Evolutionary conservation across 2,329 filamentous ascomycete genomes (phyloP), one percentile per base, ranked within the genome.

Genomic region (Aspergillus quadricinctus): DNA sequence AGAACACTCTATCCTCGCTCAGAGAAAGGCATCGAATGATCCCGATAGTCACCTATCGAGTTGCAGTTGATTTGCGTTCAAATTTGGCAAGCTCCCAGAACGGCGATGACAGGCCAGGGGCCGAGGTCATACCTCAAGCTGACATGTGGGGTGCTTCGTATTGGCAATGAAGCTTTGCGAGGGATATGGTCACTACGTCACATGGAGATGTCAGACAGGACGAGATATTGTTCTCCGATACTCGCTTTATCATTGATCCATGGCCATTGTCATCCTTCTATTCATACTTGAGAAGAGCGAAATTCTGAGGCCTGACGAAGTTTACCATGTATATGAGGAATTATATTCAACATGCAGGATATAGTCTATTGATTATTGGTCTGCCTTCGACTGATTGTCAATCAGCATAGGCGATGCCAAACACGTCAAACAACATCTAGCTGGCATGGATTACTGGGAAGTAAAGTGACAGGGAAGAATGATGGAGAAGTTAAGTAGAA

Each of bases 401-500:
- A 17, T 37, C 31, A 37, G 14, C 14, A 37, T 14, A 35, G 14
- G 14, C 14, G 31, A 37, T 37, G 31, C 31, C 31, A 37, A 37
- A 14, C 5, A 17, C 17, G 14, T 37, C 4, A 17, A 37, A 17
- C 31, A 37, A 37, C 31, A 7, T 37, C 6, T 37, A 17, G 31
- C 7, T 37, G 14, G 14, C 5, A 37, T 37, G 10, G 29, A 25
- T 63, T 53, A 77, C 62, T 75, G 70, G 57, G 31, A 17, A 35
- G 5, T 17, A 37, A 37, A 2, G 31, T 37, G 5, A n/a, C 31
- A 37, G 14, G 31, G 31, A 37, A 37, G 31, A 17, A 17, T 17
- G 31, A 37, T 37, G 31, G 31, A 35, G 31, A 37, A 17, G 31
- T 17, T 5, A 37, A 5, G 31, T 37, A 37, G 31, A 17, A n/a